Conservation (phyloP, 2,329 filamentous ascomycete genomes). For the Colletotrichum limetticola region DNA sequence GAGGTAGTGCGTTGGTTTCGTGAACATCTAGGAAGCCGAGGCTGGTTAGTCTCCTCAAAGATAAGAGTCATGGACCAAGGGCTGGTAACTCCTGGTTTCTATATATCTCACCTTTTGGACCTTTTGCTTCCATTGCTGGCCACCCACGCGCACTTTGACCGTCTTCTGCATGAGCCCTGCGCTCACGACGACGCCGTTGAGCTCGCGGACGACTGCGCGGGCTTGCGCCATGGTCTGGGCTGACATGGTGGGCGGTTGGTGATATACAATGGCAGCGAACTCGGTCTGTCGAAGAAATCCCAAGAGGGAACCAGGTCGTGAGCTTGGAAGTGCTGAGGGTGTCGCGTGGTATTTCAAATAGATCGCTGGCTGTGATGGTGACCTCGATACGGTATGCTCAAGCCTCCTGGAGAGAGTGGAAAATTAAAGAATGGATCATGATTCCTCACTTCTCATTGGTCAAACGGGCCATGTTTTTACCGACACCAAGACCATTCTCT, state of each 20-base stretch:
- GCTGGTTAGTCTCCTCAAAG: neutral
- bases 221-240: conserved; percentile 46
- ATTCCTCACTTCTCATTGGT: neutral
- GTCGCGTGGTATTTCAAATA: neutral
- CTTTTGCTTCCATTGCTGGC: conserved; percentile 72
- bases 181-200: conserved; percentile 79
- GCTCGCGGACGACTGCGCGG: conserved; percentile 58
- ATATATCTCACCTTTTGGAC: conserved; percentile 34
- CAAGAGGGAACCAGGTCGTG: neutral
- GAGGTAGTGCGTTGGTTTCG: conserved; percentile 71
- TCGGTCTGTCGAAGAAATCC: neutral
- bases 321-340: too few species aligned
- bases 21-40: conserved; percentile 67
- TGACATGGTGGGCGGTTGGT: conserved; percentile 47
- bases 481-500: neutral
- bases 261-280: neutral
- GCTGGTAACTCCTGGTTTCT: neutral
- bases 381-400: neutral
- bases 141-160: conserved; percentile 80
- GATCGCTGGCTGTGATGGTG: neutral
- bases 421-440: neutral
- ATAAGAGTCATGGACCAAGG: neutral
- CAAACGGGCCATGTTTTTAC: neutral
- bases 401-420: neutral
- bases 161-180: conserved; percentile 82